Base-by-base conservation (phyloP, 257 asterid species). In the Przewalskia tangutica region DNA sequence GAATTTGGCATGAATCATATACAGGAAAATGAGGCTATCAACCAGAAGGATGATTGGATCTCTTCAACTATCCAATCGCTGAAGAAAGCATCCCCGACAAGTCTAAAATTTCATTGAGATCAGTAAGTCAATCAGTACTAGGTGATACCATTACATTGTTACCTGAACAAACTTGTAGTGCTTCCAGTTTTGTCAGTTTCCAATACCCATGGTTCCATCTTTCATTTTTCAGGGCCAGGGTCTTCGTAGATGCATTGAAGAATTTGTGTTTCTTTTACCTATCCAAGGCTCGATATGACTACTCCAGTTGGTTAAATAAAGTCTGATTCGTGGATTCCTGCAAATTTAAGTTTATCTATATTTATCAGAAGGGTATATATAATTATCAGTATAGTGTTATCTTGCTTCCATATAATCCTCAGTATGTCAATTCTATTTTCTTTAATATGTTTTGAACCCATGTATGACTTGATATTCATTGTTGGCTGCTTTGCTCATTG, bases 51-150 rank as follows among this genome's bases (percentile, higher is more conserved):
- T 80, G 93, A 85, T 55, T 95, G 97, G 97, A 86, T 92, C 86
- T 86, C 89, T 71, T 90, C 92, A 77, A 84, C 96, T 64, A 81
- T 94, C 85, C 92, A 86, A 71, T 88, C 97, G 16, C 42, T 95
- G 83, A 90, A 90, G 87, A 91, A 91, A 89, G 96, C 97, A n/a
- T 95, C 99, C 40, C 98, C 99, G 0, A 90, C 85, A 60, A 94
- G 99, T 90, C 97, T 63, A 95, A 92, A 83, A 90, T 95, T 83
- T 86, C 97, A 48, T 93, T 95, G 68, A 91, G 98, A 94, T 94
- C 95, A 83, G 99, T 95, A 90, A 53, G 85, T 67, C 60, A 48
- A 18, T 11, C 42, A 12, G 58, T 63, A 71, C 59, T 48, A 7
- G 36, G 79, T 71, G 79, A 20, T 46, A 46, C 20, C 79, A 46